Evolutionary conservation across 345 rosid species (phyloP).

Genomic region (Cardiospermum halicacabum): DNA sequence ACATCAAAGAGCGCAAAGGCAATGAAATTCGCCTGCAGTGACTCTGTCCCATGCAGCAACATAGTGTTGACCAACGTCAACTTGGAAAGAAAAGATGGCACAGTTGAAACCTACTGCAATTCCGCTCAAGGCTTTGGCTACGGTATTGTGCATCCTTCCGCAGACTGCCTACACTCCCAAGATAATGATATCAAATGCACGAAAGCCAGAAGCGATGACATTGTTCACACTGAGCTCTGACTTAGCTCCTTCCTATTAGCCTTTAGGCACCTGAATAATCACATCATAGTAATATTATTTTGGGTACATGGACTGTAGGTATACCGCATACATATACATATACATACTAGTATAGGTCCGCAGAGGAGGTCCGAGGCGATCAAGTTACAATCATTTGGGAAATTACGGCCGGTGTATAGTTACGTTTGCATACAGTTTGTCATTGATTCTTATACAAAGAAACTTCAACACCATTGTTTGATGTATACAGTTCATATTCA

Average conservation of each 20-base stretch:
- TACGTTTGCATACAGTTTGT: neutral
- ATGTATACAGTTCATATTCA: conserved; percentile 7
- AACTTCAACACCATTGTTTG: neutral
- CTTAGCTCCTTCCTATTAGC: conserved; percentile 9
- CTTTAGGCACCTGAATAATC: conserved; percentile 1
- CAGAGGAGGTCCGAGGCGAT: conserved; percentile 24
- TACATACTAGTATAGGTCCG: conserved; percentile 11
- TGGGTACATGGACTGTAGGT: conserved; percentile 10
- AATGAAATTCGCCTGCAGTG: conserved; percentile 89
- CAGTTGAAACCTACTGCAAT: conserved; percentile 85
- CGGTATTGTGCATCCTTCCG: conserved; percentile 83
- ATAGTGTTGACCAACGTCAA: conserved; percentile 74
- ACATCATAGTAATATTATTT: neutral
- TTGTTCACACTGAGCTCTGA: conserved; percentile 64
- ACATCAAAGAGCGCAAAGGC: conserved; percentile 70
- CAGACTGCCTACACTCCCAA: conserved; percentile 73
- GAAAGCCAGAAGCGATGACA: conserved; percentile 24
- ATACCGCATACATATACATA: no score
- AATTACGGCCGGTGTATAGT: conserved; percentile 10
- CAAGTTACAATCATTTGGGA: conserved; percentile 19
- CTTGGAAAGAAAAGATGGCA: conserved; percentile 67
- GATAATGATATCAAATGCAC: conserved; percentile 35
- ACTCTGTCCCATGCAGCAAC: conserved; percentile 79
- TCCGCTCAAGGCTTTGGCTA: conserved; percentile 82
- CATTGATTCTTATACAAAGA: neutral